Evolutionary conservation across 306 rosid genomes (phyloP).

Genomic region (Vachellia pachyceras): DNA sequence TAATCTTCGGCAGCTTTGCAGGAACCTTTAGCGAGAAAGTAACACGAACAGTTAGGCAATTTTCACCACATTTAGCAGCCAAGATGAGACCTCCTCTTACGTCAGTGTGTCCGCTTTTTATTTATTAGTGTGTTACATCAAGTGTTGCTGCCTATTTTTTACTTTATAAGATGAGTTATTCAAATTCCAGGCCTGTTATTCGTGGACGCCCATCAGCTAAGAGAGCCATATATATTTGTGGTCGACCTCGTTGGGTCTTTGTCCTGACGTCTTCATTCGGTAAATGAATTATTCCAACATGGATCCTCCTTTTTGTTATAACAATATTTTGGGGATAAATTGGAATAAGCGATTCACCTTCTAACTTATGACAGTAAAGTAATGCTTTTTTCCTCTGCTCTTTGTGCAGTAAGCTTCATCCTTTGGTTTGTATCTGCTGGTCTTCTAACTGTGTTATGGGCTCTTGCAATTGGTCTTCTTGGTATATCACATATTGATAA

Average conservation of each 20-base stretch:
- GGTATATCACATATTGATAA: slow-evolving; percentile 54
- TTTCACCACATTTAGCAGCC: slow-evolving; percentile 97
- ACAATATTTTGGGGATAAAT: slow-evolving; percentile 31
- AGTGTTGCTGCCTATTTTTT: slow-evolving; percentile 25
- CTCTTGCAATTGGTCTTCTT: slow-evolving; percentile 82
- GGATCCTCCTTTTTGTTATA: slow-evolving; percentile 12
- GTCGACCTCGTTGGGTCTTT: slow-evolving; percentile 93
- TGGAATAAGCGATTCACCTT: slow-evolving; percentile 6
- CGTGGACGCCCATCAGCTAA: slow-evolving; percentile 98
- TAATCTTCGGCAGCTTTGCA: slow-evolving; percentile 75
- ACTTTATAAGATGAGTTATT: slow-evolving; percentile 23
- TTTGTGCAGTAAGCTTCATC: slow-evolving; percentile 69
- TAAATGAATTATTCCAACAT: slow-evolving; percentile 43
- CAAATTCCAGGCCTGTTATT: slow-evolving; percentile 86
- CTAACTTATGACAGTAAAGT: neutral
- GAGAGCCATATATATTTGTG: slow-evolving; percentile 86
- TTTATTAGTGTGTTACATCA: slow-evolving; percentile 1
- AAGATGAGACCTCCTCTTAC: slow-evolving; percentile 98
- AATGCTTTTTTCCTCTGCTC: neutral
- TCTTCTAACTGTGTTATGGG: slow-evolving; percentile 79
- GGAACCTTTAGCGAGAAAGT: slow-evolving; percentile 96
- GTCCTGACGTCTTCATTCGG: slow-evolving; percentile 78
- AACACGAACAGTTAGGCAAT: slow-evolving; percentile 82
- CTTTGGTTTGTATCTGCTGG: slow-evolving; percentile 93
- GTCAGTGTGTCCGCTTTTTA: slow-evolving; percentile 58